A percentile compares a stretch with the other conserved stretches of the same genome.
Evolutionary conservation across 148 eudicot genomes (phyloP).

Genomic region (Camellia sinensis): DNA sequence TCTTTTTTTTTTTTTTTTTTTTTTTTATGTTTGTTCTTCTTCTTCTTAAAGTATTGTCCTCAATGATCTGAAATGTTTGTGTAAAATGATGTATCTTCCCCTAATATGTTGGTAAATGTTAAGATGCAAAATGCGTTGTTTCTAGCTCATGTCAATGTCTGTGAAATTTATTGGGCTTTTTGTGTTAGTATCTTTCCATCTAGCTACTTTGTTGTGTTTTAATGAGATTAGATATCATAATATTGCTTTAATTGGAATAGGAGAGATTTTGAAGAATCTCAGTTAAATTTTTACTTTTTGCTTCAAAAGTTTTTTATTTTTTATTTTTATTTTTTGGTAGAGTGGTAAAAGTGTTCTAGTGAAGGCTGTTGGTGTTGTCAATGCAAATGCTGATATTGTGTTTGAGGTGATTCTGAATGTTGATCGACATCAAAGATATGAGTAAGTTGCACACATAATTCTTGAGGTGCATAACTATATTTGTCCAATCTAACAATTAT

Average conservation of each 20-base stretch:
- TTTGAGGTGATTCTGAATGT: conserved; percentile 74
- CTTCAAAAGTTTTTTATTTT: neutral
- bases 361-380: conserved; percentile 88
- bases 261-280: neutral
- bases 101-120: neutral
- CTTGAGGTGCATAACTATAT: conserved; percentile 1
- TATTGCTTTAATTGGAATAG: neutral
- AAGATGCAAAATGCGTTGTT: neutral
- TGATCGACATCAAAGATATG: conserved; percentile 78
- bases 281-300: neutral
- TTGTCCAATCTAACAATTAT: conserved; percentile 13
- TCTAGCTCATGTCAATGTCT: no score
- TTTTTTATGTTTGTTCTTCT: no score
- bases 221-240: neutral
- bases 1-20: no score
- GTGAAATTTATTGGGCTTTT: neutral
- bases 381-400: conserved; percentile 75
- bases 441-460: conserved; percentile 50
- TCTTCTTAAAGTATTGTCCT: no score
- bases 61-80: no score
- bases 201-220: neutral
- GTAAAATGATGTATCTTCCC: no score
- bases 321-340: conserved; percentile 25
- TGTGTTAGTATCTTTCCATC: neutral
- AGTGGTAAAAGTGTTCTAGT: conserved; percentile 74